Conservation (phyloP, 768 basidiomycete genomes). For the Trametopsis cervina region DNA sequence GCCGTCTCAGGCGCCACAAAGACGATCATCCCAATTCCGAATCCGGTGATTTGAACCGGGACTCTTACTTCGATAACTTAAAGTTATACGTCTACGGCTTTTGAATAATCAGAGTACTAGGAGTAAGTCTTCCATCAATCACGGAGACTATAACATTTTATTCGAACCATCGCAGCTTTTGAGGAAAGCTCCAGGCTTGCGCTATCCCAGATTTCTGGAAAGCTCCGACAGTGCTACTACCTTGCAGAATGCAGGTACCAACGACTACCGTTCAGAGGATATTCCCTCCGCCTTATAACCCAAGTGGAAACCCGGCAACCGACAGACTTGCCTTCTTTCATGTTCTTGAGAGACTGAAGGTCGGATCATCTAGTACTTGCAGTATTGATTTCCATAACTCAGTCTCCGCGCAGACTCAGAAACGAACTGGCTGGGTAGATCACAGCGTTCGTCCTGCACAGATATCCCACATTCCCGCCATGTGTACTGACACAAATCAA, state of each 20-base stretch:
- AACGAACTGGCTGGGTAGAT: constrained; percentile 92
- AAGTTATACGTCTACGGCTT: too few relatives aligned
- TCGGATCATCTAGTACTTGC: constrained; percentile 18
- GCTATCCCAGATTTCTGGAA: background rate
- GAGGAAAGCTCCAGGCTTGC: background rate
- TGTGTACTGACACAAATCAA: too few relatives aligned
- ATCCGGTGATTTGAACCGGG: background rate
- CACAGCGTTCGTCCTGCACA: constrained; percentile 69
- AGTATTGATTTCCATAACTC: background rate
- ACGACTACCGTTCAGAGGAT: constrained; percentile 27
- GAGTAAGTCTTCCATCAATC: background rate
- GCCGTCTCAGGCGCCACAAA: background rate
- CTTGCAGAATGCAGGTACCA: background rate
- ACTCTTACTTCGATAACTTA: background rate
- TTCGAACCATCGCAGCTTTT: background rate
- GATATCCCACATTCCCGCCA: too few relatives aligned
- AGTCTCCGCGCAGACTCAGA: constrained; percentile 62
- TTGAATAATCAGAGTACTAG: background rate
- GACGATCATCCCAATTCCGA: background rate
- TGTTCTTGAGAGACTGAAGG: constrained; percentile 84
- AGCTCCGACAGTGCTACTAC: background rate
- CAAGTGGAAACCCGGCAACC: constrained; percentile 42
- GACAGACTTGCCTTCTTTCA: constrained; percentile 91
- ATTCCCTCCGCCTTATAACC: constrained; percentile 54
- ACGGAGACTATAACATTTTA: background rate